These are phyloP conservation scores for Usnea hakonensis DNA, from an alignment of 495 filamentous ascomycete genomes.

Conservation along the genomic window DNA sequence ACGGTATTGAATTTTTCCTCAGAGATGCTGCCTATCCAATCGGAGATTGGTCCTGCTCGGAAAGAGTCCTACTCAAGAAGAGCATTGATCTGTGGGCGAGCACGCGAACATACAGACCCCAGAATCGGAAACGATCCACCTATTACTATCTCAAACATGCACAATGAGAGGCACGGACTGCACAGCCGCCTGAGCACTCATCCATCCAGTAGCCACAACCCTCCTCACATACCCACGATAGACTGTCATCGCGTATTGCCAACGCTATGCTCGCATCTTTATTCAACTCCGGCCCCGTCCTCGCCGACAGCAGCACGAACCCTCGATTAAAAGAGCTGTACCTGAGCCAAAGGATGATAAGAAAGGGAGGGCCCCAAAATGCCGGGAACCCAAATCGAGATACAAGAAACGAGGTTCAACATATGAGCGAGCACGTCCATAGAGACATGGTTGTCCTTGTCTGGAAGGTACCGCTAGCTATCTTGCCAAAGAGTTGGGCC, in stretches of 20 bases:
- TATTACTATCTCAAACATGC: neutral
- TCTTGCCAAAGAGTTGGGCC: slow-evolving; percentile 36
- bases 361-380: slow-evolving; percentile 38
- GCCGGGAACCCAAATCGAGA: slow-evolving; percentile 47
- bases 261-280: slow-evolving; percentile 30
- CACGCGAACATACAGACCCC: slow-evolving; percentile 6
- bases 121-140: slow-evolving; percentile 5
- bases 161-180: neutral
- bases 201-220: slow-evolving; percentile 39
- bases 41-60: neutral
- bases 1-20: neutral
- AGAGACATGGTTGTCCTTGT: slow-evolving; percentile 39
- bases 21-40: neutral
- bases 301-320: slow-evolving; percentile 41
- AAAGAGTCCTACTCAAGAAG: neutral
- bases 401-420: slow-evolving; percentile 37
- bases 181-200: slow-evolving; percentile 39
- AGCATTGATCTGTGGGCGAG: neutral
- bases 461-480: slow-evolving; percentile 44
- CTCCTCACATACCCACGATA: slow-evolving; percentile 47
- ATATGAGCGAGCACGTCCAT: slow-evolving; percentile 42
- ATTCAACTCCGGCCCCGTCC: slow-evolving; percentile 38
- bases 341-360: slow-evolving; percentile 46
- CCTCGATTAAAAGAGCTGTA: slow-evolving; percentile 50
- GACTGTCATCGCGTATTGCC: slow-evolving; percentile 41